Conservation (phyloP, 768 basidiomycete genomes). For the Arthromyces matolae region DNA sequence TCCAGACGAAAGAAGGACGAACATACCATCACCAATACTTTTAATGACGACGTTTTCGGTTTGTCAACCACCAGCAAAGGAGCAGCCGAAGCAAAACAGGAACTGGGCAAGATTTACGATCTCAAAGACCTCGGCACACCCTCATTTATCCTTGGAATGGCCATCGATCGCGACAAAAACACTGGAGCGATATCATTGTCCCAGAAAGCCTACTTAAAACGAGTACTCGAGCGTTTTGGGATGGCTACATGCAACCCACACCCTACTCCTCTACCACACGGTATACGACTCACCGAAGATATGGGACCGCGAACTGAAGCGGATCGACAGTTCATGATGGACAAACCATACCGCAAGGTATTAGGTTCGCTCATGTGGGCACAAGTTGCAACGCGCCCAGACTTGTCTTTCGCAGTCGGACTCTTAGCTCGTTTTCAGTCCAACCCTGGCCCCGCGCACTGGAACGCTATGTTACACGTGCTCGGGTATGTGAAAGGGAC, state of each 20-base stretch:
- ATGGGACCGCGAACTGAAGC: not conserved
- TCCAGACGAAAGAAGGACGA: not conserved
- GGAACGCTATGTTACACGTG: slow-evolving; percentile 8
- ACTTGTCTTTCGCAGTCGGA: slow-evolving; percentile 28
- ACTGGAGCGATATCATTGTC: not conserved
- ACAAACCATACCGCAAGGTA: not conserved
- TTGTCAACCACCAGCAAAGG: not conserved
- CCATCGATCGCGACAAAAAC: not conserved
- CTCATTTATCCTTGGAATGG: not conserved
- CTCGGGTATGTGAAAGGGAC: slow-evolving; percentile 5
- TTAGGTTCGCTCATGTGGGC: not conserved
- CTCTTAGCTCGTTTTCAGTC: slow-evolving; percentile 19
- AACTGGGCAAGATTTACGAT: not conserved
- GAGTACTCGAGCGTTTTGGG: not conserved
- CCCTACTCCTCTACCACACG: not conserved
- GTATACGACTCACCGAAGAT: not conserved
- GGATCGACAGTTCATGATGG: not conserved
- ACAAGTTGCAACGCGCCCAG: slow-evolving; percentile 19
- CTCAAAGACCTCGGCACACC: not conserved
- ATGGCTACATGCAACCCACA: not conserved
- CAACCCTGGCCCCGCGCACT: slow-evolving; percentile 9
- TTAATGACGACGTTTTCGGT: not conserved
- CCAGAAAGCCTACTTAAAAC: not conserved
- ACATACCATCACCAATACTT: slow-evolving; percentile 1
- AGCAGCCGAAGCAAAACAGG: not conserved